phyloP scores from a whole-genome alignment of 2,329 filamentous ascomycete genomes.

The Ilyonectria robusta region DNA sequence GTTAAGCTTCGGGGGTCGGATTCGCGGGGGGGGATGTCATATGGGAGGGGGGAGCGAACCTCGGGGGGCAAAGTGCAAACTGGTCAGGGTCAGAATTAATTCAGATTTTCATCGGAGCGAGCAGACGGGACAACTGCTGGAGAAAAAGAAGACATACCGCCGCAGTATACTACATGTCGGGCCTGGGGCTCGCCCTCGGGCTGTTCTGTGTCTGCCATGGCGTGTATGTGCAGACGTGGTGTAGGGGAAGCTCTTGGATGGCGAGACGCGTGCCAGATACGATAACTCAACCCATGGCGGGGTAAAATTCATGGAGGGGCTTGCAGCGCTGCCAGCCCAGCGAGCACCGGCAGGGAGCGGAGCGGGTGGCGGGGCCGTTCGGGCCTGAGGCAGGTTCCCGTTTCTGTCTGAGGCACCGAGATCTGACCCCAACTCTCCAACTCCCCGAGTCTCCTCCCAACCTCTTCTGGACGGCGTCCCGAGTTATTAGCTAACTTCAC shows the following conservation, averaged over 20 bases:
- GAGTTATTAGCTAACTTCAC: neutral
- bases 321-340: slow-evolving; percentile 15
- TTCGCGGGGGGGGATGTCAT: slow-evolving; percentile 17
- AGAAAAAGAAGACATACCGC: slow-evolving; percentile 61
- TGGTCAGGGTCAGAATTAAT: slow-evolving; percentile 49
- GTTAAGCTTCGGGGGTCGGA: slow-evolving; percentile 41
- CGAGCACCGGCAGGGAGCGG: slow-evolving; percentile 26
- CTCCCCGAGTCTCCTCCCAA: neutral
- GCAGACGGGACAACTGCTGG: neutral
- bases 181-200: slow-evolving; percentile 65
- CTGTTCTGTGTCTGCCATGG: slow-evolving; percentile 70
- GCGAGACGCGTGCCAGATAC: slow-evolving; percentile 48
- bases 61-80: slow-evolving; percentile 77
- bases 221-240: slow-evolving; percentile 42
- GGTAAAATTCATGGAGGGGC: slow-evolving; percentile 54
- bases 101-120: slow-evolving; percentile 33
- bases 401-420: slow-evolving; percentile 26
- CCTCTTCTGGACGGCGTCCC: slow-evolving; percentile 1
- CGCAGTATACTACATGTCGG: slow-evolving; percentile 70
- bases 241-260: slow-evolving; percentile 40
- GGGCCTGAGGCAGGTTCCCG: slow-evolving; percentile 25
- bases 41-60: slow-evolving; percentile 58
- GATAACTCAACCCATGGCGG: slow-evolving; percentile 49
- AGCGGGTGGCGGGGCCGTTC: slow-evolving; percentile 17
- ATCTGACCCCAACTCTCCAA: neutral